These are phyloP conservation scores for Linnemannia hyalina DNA, from an alignment of 192 early-diverging fungal genomes.

Conservation along the genomic window DNA sequence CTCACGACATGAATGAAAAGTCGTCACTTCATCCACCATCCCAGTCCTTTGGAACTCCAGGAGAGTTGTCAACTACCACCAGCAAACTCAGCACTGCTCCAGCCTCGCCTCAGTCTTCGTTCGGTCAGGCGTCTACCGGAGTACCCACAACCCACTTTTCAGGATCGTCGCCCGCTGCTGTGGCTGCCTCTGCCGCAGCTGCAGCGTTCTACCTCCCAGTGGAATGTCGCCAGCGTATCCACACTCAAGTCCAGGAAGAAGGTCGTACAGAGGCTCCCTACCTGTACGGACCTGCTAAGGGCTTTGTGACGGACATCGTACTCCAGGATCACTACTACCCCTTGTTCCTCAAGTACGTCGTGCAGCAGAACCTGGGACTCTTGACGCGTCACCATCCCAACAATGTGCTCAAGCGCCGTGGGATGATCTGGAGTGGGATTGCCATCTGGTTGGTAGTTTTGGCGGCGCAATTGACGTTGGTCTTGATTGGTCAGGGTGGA, in stretches of 20 bases:
- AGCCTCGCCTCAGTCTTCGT: neutral
- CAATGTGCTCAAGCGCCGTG: slow-evolving; percentile 17
- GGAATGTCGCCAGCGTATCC: slow-evolving; percentile 47
- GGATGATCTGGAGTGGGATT: slow-evolving; percentile 40
- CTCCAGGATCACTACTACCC: slow-evolving; percentile 50
- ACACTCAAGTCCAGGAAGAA: slow-evolving; percentile 43
- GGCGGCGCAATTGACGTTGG: slow-evolving; percentile 17
- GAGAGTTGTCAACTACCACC: neutral
- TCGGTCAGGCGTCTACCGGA: neutral
- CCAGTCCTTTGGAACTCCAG: neutral
- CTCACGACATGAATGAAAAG: neutral
- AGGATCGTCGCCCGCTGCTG: slow-evolving; percentile 26
- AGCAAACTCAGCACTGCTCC: neutral
- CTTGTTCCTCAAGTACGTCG: slow-evolving; percentile 41
- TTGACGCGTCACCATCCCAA: slow-evolving; percentile 29
- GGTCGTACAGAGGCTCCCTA: slow-evolving; percentile 34
- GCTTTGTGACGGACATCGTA: slow-evolving; percentile 51
- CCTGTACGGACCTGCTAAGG: slow-evolving; percentile 50
- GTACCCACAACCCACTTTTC: neutral
- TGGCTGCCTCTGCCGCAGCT: slow-evolving; percentile 42
- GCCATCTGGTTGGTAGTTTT: slow-evolving; percentile 22
- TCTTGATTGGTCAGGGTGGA: slow-evolving; percentile 29
- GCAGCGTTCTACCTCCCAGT: slow-evolving; percentile 48
- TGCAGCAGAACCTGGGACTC: slow-evolving; percentile 37
- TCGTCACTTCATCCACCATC: neutral